Conservation (phyloP, 2,329 filamentous ascomycete genomes). For the Cytospora piceicola region DNA sequence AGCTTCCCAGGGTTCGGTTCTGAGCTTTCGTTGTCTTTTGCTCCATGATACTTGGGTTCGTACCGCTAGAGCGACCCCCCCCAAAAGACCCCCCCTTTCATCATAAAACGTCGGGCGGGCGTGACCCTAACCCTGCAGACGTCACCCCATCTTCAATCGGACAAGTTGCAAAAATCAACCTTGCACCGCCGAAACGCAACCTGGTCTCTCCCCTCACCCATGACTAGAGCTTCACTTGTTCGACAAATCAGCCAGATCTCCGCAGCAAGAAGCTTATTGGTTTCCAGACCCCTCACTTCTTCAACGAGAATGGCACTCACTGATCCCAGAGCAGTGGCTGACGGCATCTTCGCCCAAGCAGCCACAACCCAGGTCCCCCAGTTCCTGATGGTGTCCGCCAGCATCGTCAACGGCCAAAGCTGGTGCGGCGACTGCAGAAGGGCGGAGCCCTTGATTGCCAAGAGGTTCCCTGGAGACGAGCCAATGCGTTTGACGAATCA, state of each 20-base stretch:
- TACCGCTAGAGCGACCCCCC: too few relatives aligned
- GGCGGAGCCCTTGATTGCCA: constrained; percentile 35
- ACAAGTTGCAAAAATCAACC: background rate
- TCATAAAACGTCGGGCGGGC: too few relatives aligned
- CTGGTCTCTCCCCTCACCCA: background rate
- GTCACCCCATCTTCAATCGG: background rate
- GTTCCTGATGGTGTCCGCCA: constrained; percentile 36
- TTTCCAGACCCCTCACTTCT: too few relatives aligned
- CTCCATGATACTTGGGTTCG: too few relatives aligned
- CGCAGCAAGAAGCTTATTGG: too few relatives aligned
- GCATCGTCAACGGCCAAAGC: constrained; percentile 32
- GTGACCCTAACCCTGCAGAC: constrained; percentile 14
- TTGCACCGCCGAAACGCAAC: background rate
- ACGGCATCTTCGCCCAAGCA: constrained; percentile 20
- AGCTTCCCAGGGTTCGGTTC: too few relatives aligned
- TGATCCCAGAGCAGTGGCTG: constrained; percentile 19
- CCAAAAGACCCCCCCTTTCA: too few relatives aligned
- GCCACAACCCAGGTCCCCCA: constrained; percentile 29
- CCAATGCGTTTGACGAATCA: constrained; percentile 28
- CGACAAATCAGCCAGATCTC: background rate
- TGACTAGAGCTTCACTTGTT: background rate
- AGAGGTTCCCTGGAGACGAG: constrained; percentile 32
- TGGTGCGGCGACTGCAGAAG: constrained; percentile 37
- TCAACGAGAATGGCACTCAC: constrained; percentile 6
- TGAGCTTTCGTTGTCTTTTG: too few relatives aligned